A percentile compares a stretch with the other conserved stretches of the same genome.
Evolutionary conservation across 768 basidiomycete species (phyloP).

Genomic region (Phaeolepiota aurea): DNA sequence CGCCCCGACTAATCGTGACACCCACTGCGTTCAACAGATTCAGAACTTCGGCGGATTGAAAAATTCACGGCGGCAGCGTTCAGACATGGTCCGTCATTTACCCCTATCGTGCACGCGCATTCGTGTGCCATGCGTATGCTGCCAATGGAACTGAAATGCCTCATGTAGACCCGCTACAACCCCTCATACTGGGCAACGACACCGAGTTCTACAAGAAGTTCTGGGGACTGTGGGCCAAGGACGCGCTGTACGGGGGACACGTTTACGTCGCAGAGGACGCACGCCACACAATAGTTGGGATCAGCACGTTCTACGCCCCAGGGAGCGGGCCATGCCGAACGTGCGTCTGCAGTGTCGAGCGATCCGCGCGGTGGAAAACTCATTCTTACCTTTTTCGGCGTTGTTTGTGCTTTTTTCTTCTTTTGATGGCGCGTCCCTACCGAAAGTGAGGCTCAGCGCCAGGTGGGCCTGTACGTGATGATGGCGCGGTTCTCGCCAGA

Average conservation of each 20-base stretch:
- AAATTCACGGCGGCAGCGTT: too few relatives aligned
- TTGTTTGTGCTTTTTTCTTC: too few relatives aligned
- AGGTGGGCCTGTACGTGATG: not conserved
- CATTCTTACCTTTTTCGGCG: not conserved
- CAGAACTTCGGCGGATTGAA: too few relatives aligned
- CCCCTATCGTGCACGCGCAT: too few relatives aligned
- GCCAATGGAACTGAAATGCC: too few relatives aligned
- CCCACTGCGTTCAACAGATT: too few relatives aligned
- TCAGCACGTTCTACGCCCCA: not conserved
- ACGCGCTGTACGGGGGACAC: not conserved
- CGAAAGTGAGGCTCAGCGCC: not conserved
- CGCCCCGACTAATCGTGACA: too few relatives aligned
- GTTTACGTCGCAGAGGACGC: not conserved
- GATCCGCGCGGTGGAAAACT: not conserved
- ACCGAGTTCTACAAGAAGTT: slow-evolving; percentile 2
- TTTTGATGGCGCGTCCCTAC: too few relatives aligned
- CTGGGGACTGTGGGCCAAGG: not conserved
- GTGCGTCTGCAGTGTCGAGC: not conserved
- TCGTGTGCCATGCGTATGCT: too few relatives aligned
- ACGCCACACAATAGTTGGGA: not conserved
- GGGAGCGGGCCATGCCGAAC: not conserved
- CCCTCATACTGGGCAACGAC: not conserved
- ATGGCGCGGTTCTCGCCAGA: not conserved
- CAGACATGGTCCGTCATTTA: too few relatives aligned
- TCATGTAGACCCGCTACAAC: not conserved